These are phyloP conservation scores for Aciculoconidium aculeatum DNA, from an alignment of 805 yeast genomes.

Conservation along the genomic window DNA sequence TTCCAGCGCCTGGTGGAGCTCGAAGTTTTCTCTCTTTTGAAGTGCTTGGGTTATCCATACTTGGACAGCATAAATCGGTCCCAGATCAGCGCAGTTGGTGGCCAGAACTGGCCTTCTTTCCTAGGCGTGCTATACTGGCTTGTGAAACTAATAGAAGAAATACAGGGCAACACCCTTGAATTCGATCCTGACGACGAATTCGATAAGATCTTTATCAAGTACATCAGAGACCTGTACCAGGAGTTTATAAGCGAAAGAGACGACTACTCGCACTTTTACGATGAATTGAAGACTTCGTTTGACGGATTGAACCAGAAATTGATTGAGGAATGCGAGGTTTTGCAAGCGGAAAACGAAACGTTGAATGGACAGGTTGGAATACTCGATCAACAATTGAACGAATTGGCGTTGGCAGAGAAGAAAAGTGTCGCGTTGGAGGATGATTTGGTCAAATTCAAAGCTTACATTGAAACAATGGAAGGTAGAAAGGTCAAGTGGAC, in stretches of 20 bases:
- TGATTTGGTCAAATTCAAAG: conserved; percentile 64
- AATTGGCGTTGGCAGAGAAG: conserved; percentile 46
- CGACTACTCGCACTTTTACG: conserved; percentile 49
- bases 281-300: conserved; percentile 53
- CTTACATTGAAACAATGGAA: conserved; percentile 65
- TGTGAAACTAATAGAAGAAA: conserved; percentile 53
- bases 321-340: conserved; percentile 37
- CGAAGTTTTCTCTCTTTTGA: conserved; percentile 66
- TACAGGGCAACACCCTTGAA: conserved; percentile 32
- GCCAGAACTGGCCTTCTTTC: conserved; percentile 79
- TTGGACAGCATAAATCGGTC: conserved; percentile 75
- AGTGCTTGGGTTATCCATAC: conserved; percentile 69
- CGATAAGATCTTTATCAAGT: conserved; percentile 50
- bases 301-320: conserved; percentile 46
- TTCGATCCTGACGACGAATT: conserved; percentile 39
- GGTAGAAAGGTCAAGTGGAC: conserved; percentile 64
- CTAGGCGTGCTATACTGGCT: conserved; percentile 83
- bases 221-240: conserved; percentile 61
- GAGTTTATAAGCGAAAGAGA: conserved; percentile 61
- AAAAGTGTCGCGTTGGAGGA: conserved; percentile 60
- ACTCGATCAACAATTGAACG: conserved; percentile 39
- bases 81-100: conserved; percentile 87
- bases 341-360: conserved; percentile 35
- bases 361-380: conserved; percentile 36
- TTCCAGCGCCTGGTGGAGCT: conserved; percentile 65